Percentiles rank a stretch among this genome's conserved stretches.
phyloP scores from a whole-genome alignment of 2,329 filamentous ascomycete species.

The Tolypocladium nubicola region DNA sequence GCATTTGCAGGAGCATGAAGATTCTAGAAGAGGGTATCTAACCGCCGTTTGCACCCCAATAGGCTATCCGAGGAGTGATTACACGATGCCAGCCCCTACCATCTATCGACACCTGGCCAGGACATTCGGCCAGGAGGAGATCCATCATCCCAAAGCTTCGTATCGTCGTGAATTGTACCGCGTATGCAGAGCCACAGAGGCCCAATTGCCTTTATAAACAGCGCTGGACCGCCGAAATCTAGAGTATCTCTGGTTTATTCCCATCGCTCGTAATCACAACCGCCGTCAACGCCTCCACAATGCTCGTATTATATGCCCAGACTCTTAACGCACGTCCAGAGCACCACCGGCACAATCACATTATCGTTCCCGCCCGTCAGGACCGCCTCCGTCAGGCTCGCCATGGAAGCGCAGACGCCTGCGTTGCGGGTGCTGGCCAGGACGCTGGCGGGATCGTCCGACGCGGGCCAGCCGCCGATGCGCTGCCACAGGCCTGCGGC shows the following conservation, averaged over 20 bases:
- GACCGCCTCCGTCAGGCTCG: slow-evolving; percentile 89
- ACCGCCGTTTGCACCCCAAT: not conserved
- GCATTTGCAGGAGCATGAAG: not conserved
- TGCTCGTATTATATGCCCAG: slow-evolving; percentile 39
- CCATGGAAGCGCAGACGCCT: slow-evolving; percentile 61
- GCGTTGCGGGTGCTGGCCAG: slow-evolving; percentile 49
- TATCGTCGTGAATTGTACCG: not conserved
- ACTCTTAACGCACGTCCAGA: slow-evolving; percentile 87
- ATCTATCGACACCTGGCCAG: not conserved
- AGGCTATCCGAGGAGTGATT: not conserved
- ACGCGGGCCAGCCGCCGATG: slow-evolving; percentile 62
- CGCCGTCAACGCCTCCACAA: not conserved
- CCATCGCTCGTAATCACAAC: not conserved
- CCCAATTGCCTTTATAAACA: not conserved
- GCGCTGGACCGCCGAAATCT: not conserved
- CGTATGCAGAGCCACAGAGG: not conserved
- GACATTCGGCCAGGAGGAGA: not conserved
- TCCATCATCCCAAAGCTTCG: not conserved
- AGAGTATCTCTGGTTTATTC: not conserved
- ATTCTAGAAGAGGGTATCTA: not conserved
- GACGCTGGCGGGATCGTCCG: slow-evolving; percentile 25
- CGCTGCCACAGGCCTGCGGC: slow-evolving; percentile 63
- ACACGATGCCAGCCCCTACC: not conserved
- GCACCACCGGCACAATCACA: slow-evolving; percentile 83
- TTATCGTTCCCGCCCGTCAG: slow-evolving; percentile 97